These are phyloP conservation scores for Protomyces inundatus DNA, from an alignment of 1,139 yeast species.

Conservation along the genomic window DNA sequence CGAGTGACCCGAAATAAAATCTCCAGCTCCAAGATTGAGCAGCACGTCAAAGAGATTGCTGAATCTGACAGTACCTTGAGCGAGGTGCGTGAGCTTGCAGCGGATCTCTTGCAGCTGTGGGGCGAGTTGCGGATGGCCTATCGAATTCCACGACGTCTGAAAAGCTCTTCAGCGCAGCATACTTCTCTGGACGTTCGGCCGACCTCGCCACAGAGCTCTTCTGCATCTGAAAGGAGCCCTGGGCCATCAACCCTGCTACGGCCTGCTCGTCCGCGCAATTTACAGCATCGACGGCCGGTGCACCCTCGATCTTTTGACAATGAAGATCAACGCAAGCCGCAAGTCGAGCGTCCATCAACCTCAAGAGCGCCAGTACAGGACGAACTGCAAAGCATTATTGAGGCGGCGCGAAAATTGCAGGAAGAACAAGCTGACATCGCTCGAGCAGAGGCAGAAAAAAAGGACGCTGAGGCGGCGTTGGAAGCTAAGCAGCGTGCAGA, in stretches of 20 bases:
- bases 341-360: neutral
- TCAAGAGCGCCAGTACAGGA: conserved; percentile 31
- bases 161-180: neutral
- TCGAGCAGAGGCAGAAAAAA: conserved; percentile 31
- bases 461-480: conserved; percentile 31
- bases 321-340: neutral
- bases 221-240: neutral
- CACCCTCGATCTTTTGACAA: neutral
- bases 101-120: conserved; percentile 61
- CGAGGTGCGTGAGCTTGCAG: conserved; percentile 34
- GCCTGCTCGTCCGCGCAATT: neutral
- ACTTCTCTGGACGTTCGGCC: neutral
- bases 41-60: conserved; percentile 50
- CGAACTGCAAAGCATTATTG: conserved; percentile 43
- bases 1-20: conserved; percentile 74
- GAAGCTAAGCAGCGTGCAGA: conserved; percentile 24
- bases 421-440: conserved; percentile 33
- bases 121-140: conserved; percentile 70
- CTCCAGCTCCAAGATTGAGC: conserved; percentile 70
- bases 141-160: conserved; percentile 53
- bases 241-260: neutral
- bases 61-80: conserved; percentile 33
- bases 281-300: neutral
- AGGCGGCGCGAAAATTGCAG: conserved; percentile 42
- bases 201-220: neutral